A percentile compares a stretch with the other conserved stretches of the same genome.
Evolutionary conservation across 371 early-diverging fungal species (phyloP).

Genomic region (Circinella minor): DNA sequence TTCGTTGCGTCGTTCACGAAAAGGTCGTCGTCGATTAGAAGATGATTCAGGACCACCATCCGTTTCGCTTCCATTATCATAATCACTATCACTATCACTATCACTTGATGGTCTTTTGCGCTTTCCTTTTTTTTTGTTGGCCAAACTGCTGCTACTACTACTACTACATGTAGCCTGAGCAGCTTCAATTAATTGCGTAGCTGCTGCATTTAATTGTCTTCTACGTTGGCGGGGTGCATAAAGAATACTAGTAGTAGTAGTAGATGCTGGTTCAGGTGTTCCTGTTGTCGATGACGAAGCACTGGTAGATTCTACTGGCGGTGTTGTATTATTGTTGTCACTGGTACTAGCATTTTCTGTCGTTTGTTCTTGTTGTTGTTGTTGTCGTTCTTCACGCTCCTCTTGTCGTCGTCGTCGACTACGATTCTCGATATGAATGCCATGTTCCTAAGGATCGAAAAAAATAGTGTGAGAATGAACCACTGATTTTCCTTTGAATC

Average conservation of each 20-base stretch:
- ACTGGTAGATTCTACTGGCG: neutral
- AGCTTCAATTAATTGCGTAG: constrained; percentile 1
- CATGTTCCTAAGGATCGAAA: constrained; percentile 59
- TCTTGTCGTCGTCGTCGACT: constrained; percentile 24
- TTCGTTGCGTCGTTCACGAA: constrained; percentile 37
- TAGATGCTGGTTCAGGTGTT: neutral
- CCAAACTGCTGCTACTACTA: neutral
- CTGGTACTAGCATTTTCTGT: neutral
- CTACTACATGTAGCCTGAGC: neutral
- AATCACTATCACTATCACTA: constrained; percentile 12
- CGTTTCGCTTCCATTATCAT: constrained; percentile 16
- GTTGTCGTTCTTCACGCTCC: constrained; percentile 2
- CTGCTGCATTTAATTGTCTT: neutral
- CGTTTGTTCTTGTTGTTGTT: constrained; percentile 10
- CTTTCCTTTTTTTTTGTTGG: constrained; percentile 33
- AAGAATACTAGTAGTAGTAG: constrained; percentile 22
- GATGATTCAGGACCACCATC: constrained; percentile 21
- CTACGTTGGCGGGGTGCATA: constrained; percentile 21
- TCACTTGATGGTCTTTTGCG: constrained; percentile 42
- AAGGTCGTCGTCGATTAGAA: constrained; percentile 37
- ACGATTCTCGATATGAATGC: constrained; percentile 65
- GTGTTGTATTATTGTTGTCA: neutral
- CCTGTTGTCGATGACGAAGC: neutral
- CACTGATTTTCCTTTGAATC: no score
- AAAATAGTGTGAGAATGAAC: neutral